Evolutionary conservation across 1,139 yeast genomes (phyloP), one percentile per base, ranked within the genome.

Genomic region (Yamadazyma atlantica): DNA sequence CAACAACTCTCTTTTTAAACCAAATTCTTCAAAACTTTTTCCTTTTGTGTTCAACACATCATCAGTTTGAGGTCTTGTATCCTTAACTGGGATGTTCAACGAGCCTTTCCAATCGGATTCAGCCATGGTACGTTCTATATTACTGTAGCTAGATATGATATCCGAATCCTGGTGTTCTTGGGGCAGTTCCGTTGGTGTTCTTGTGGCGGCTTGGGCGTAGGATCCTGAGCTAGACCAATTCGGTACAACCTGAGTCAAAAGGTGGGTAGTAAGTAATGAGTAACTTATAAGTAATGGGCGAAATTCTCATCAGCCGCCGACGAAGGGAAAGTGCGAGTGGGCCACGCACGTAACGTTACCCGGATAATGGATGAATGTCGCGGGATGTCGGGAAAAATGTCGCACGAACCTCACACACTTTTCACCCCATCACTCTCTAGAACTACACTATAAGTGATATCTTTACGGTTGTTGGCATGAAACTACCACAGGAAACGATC

Each of bases 1-100:
- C 58, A 94, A 72, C 45, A 92, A 75, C 58, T 92, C 96, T 64
- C 98, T 80, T 60, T 88, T 89, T 54, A 92, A 78, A 54, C 82
- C 83, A 64, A 89, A 88, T 55, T 90, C 96, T 65, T 94, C 98
- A 60, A 94, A 92, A 12, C 88, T 75, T 53, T 82, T 84, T 39
- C 97, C 97, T 57, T 87, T 86, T 32, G 96, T 89, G 52, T 80
- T 87, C 41, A 89, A 77, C 39, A 92, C 97, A 77, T 92, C 99
- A 49, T 89, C 97, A 2, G 98, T 92, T 62, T 90, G 97, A 29
- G 95, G 95, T 60, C 98, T 81, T 18, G 83, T 75, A 62, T 92
- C 98, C 67, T 78, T 87, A 44, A 69, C 73, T 12, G 97, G 97
- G 38, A 88, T 63, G 57, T 82, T 85, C 51, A 92, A 74, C 43